Percentiles rank a stretch among this genome's conserved stretches.
Conservation (phyloP, 2,329 filamentous ascomycete species). For the Cladosporium sp. region DNA sequence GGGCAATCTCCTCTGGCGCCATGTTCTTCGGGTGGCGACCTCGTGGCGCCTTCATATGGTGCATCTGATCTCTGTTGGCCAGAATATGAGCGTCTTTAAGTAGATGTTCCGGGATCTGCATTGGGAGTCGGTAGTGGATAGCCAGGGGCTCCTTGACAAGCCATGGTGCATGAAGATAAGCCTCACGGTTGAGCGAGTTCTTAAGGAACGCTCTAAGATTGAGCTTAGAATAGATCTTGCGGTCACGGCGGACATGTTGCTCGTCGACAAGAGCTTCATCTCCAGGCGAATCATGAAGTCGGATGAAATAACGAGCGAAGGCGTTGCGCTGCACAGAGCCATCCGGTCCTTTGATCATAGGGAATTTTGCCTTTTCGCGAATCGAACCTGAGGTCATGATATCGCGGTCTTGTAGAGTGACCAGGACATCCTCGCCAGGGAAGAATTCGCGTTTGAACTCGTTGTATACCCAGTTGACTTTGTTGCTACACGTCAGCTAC, state of each 20-base stretch:
- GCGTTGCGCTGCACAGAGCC: conserved; percentile 63
- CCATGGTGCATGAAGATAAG: conserved; percentile 97
- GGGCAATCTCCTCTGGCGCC: conserved; percentile 12
- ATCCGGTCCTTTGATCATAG: conserved; percentile 55
- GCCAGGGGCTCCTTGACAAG: conserved; percentile 84
- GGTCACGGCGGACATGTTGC: conserved; percentile 76
- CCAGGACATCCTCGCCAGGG: conserved; percentile 77
- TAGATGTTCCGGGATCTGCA: conserved; percentile 76
- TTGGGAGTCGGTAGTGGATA: conserved; percentile 76
- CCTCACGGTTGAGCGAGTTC: conserved; percentile 83
- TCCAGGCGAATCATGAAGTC: conserved; percentile 57
- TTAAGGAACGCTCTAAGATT: conserved; percentile 93
- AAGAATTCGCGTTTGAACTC: conserved; percentile 82
- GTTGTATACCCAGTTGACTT: conserved; percentile 55
- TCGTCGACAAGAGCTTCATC: conserved; percentile 77
- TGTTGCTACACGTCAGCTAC: neutral
- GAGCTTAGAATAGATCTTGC: conserved; percentile 89
- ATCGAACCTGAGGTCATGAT: conserved; percentile 63
- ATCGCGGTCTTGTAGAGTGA: conserved; percentile 64
- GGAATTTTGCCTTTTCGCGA: conserved; percentile 77
- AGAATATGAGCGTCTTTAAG: conserved; percentile 58
- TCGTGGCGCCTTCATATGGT: conserved; percentile 22
- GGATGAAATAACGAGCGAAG: conserved; percentile 76
- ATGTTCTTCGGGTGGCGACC: conserved; percentile 21
- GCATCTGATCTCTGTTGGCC: conserved; percentile 18